These are phyloP conservation scores for Gastrolobium bilobum DNA, from an alignment of 306 rosid genomes.

Conservation along the genomic window DNA sequence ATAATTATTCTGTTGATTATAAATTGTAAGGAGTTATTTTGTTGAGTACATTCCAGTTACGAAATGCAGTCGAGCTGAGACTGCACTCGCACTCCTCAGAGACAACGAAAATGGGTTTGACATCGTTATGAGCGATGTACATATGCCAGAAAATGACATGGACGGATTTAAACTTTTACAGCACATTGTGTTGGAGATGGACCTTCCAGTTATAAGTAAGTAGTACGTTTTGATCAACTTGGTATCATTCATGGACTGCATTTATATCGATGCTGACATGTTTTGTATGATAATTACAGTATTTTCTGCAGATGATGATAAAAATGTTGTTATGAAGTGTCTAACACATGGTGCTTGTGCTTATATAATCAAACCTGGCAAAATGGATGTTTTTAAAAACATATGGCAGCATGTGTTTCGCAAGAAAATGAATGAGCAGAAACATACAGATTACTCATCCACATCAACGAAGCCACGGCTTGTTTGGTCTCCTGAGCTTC, in stretches of 20 bases:
- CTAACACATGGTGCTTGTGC: slow-evolving; percentile 99
- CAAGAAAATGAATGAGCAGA: slow-evolving; percentile 87
- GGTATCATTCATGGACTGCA: slow-evolving; percentile 36
- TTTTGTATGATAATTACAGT: slow-evolving; percentile 63
- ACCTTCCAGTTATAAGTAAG: slow-evolving; percentile 97
- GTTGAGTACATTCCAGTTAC: slow-evolving; percentile 68
- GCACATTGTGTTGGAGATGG: slow-evolving; percentile 94
- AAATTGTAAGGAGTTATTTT: slow-evolving; percentile 40
- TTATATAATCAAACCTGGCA: slow-evolving; percentile 92
- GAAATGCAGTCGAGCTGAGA: slow-evolving; percentile 84
- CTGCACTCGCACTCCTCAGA: slow-evolving; percentile 76
- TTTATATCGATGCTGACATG: slow-evolving; percentile 41
- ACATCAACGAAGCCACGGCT: slow-evolving; percentile 90
- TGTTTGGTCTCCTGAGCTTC: slow-evolving; percentile 99
- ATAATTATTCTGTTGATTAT: slow-evolving; percentile 1
- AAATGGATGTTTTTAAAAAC: slow-evolving; percentile 92
- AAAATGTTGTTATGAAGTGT: slow-evolving; percentile 93
- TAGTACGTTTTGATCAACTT: not conserved
- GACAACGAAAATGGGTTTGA: slow-evolving; percentile 87
- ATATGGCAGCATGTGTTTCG: slow-evolving; percentile 99
- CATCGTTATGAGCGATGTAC: slow-evolving; percentile 95
- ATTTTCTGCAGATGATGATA: slow-evolving; percentile 97
- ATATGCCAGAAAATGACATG: slow-evolving; percentile 99
- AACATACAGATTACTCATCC: slow-evolving; percentile 89
- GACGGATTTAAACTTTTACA: slow-evolving; percentile 97